Conservation (phyloP, 495 filamentous ascomycete species). For the Trichoderma reesei region DNA sequence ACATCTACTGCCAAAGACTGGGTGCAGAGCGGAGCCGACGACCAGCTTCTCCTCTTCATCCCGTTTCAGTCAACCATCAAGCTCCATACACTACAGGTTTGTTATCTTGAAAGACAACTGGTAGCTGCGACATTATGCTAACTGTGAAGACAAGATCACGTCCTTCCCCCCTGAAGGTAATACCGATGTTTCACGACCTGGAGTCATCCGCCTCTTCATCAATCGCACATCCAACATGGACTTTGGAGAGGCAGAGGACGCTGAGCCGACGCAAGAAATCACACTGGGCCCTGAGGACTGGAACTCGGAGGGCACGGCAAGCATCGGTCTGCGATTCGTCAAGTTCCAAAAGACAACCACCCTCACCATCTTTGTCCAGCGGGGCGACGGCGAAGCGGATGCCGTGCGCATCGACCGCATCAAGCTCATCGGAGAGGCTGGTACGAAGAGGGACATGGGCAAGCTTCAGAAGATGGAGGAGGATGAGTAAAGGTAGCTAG, state of each 20-base stretch:
- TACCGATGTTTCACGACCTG: conserved; percentile 73
- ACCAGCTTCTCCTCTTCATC: conserved; percentile 89
- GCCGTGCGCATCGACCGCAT: conserved; percentile 81
- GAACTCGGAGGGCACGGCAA: conserved; percentile 84
- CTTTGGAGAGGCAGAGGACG: conserved; percentile 91
- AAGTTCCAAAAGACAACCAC: conserved; percentile 92
- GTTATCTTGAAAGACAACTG: background rate
- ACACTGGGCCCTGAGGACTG: conserved; percentile 67
- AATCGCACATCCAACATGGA: conserved; percentile 83
- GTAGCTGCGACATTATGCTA: background rate
- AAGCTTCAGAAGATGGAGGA: conserved; percentile 94
- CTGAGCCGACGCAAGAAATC: conserved; percentile 65
- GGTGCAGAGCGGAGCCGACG: conserved; percentile 98
- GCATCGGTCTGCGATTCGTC: conserved; percentile 76
- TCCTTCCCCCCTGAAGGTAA: conserved; percentile 64
- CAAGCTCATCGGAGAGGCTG: conserved; percentile 80
- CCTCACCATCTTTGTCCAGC: conserved; percentile 78
- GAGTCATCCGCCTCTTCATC: conserved; percentile 69
- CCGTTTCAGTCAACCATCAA: conserved; percentile 86
- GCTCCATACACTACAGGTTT: conserved; percentile 68
- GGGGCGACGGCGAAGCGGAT: conserved; percentile 78
- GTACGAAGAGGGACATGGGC: conserved; percentile 84
- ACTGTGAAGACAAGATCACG: conserved; percentile 51
- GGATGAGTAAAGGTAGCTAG: conserved; percentile 46
- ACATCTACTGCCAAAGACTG: conserved; percentile 59